phyloP scores from a whole-genome alignment of 257 asterid genomes.

The Oldenlandia corymbosa region DNA sequence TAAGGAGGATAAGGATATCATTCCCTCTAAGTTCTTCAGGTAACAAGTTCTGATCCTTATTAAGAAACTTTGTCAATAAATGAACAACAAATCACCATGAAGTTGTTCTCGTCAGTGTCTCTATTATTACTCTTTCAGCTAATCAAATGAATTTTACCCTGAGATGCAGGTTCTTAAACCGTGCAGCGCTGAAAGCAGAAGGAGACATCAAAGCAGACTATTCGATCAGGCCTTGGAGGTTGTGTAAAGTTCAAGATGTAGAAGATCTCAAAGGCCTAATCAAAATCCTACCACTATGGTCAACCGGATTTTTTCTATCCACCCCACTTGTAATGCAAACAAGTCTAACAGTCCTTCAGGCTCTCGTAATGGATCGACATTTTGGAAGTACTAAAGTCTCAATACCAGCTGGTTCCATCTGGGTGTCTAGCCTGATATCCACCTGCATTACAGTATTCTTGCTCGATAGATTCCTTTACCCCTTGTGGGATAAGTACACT shows the following conservation, averaged over 20 bases:
- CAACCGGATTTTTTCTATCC: constrained; percentile 55
- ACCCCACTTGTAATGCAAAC: constrained; percentile 56
- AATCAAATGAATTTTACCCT: background rate
- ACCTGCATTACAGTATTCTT: constrained; percentile 42
- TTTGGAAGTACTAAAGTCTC: constrained; percentile 30
- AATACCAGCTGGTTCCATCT: constrained; percentile 62
- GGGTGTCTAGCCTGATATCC: constrained; percentile 43
- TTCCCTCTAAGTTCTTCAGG: constrained; percentile 26
- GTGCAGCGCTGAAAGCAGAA: constrained; percentile 47
- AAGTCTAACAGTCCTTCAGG: constrained; percentile 54
- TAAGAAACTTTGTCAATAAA: no score
- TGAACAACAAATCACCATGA: no score
- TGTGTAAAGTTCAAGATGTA: constrained; percentile 48
- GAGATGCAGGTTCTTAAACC: constrained; percentile 54
- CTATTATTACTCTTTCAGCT: no score
- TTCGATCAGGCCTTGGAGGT: constrained; percentile 29
- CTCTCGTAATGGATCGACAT: constrained; percentile 61
- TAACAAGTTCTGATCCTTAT: background rate
- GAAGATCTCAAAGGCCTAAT: constrained; percentile 57
- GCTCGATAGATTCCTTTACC: constrained; percentile 42
- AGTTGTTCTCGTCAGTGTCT: no score
- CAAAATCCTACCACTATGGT: constrained; percentile 60
- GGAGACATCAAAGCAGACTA: constrained; percentile 25
- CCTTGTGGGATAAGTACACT: constrained; percentile 37
- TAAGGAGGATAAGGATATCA: constrained; percentile 5